Conservation (phyloP, 2,329 filamentous ascomycete species). For the Plectosphaerella plurivora region DNA sequence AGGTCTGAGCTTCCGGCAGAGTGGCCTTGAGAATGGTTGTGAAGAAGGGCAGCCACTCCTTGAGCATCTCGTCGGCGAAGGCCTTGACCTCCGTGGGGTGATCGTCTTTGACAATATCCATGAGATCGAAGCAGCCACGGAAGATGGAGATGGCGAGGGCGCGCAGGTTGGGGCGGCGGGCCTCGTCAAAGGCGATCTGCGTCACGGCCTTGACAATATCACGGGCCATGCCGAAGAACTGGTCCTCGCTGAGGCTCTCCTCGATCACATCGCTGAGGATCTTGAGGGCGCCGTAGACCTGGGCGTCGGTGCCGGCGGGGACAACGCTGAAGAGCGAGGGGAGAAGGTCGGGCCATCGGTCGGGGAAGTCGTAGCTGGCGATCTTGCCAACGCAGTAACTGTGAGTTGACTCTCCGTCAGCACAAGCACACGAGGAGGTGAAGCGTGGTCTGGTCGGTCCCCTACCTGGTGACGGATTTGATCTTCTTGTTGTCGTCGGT, state of each 20-base stretch:
- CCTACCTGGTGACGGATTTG: conserved; percentile 78
- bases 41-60: conserved; percentile 88
- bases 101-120: conserved; percentile 95
- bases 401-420: neutral
- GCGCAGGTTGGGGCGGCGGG: conserved; percentile 69
- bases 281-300: conserved; percentile 84
- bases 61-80: conserved; percentile 83
- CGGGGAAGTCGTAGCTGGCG: conserved; percentile 86
- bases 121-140: conserved; percentile 84
- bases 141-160: conserved; percentile 88
- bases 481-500: conserved; percentile 76
- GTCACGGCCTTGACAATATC: conserved; percentile 83
- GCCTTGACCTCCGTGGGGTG: conserved; percentile 80
- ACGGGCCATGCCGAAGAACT: conserved; percentile 86
- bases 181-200: conserved; percentile 72
- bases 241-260: conserved; percentile 86
- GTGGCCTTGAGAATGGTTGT: conserved; percentile 69
- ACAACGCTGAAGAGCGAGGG: conserved; percentile 76
- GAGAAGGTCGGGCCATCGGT: conserved; percentile 88
- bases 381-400: conserved; percentile 86
- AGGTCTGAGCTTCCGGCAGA: conserved; percentile 59
- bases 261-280: conserved; percentile 89
- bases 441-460: conserved; percentile 7
- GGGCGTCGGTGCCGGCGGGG: conserved; percentile 67
- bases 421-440: neutral